These are phyloP conservation scores for Rhizopogon vinicolor DNA, from an alignment of 768 basidiomycete genomes.

Conservation along the genomic window DNA sequence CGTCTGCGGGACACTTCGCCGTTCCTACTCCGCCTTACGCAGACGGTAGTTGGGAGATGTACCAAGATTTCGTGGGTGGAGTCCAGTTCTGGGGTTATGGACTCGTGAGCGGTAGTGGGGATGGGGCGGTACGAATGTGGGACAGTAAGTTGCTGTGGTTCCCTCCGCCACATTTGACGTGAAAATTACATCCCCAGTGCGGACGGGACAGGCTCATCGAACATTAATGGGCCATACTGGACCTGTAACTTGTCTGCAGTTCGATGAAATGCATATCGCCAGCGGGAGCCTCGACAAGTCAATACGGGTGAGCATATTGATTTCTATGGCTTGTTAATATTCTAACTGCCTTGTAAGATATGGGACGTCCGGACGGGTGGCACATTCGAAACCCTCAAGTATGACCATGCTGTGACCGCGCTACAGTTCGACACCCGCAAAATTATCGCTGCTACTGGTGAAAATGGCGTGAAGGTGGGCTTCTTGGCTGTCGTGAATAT, in stretches of 20 bases:
- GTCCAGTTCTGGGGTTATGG: conserved; percentile 99
- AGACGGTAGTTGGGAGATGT: conserved; percentile 92
- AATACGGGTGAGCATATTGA: conserved; percentile 57
- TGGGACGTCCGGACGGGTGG: conserved; percentile 95
- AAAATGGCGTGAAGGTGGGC: conserved; percentile 85
- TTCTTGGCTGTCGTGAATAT: not conserved
- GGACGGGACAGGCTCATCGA: conserved; percentile 94
- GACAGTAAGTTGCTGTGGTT: conserved; percentile 67
- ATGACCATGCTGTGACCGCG: conserved; percentile 85
- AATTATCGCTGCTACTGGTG: conserved; percentile 87
- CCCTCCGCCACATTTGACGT: conserved; percentile 1
- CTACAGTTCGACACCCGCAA: conserved; percentile 95
- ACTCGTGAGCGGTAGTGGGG: conserved; percentile 93
- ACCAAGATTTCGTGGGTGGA: conserved; percentile 95
- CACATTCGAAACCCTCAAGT: conserved; percentile 83
- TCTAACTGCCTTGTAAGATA: conserved; percentile 46
- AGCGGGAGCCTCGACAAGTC: conserved; percentile 94
- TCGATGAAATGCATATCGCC: conserved; percentile 92
- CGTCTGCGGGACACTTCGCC: conserved; percentile 62
- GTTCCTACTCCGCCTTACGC: conserved; percentile 84
- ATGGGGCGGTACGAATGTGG: conserved; percentile 99
- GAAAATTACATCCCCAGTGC: conserved; percentile 53
- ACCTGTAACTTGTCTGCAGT: conserved; percentile 91
- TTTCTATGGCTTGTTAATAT: not conserved
- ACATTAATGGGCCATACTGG: conserved; percentile 90